Base-by-base conservation (phyloP, 176 grass and related monocot genomes). In the Metroxylon sagu region DNA sequence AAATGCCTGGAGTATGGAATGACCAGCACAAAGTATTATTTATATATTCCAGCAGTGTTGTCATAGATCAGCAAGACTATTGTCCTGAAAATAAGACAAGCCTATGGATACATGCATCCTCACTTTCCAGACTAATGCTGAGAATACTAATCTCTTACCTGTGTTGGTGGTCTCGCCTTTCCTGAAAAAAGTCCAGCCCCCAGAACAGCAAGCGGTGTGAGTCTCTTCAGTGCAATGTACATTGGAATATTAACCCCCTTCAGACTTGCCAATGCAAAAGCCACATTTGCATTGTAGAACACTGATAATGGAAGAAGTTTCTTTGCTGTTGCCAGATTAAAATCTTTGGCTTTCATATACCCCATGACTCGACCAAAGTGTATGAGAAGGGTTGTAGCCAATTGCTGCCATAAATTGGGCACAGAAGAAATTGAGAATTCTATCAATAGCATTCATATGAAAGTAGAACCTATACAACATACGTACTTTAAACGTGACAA, bases 261-360 rank as follows among this genome's bases (percentile, higher is more conserved):
- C 73, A 96, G 69, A 78, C 92, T 96, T 29, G 92, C 92, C 15
- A 96, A 54, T 69, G 92, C 92, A 66, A 96, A 96, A n/a, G 80
- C 92, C 26, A 96, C 92, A 78, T 96, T 96, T 27, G 92, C 92
- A 75, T 96, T 96, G 73, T 96, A 96, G 65, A 96, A 96, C 43
- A 96, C 53, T 2, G 92, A 96, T 18, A 96, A 4, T 0, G 87
- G 87, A 60, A 96, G 78, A 85, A 96, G 92, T 76, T 96, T 90
- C 72, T 85, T 96, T 52, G 87, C 92, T 1, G 62, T 88, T 53
- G 55, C 16, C n/a, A 77, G 74, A 61, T 73, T 87, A 16, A 96
- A 80, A 18, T 76, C 75, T 86, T 90, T 96, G 49, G 83, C 27
- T 88, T 90, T 96, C 66, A 71, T 71, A 72, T 84, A 56, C 53